A percentile compares a stretch with the other conserved stretches of the same genome.
These are phyloP conservation scores for Naematelia aurantialba DNA, from an alignment of 768 basidiomycete genomes.

Conservation along the genomic window DNA sequence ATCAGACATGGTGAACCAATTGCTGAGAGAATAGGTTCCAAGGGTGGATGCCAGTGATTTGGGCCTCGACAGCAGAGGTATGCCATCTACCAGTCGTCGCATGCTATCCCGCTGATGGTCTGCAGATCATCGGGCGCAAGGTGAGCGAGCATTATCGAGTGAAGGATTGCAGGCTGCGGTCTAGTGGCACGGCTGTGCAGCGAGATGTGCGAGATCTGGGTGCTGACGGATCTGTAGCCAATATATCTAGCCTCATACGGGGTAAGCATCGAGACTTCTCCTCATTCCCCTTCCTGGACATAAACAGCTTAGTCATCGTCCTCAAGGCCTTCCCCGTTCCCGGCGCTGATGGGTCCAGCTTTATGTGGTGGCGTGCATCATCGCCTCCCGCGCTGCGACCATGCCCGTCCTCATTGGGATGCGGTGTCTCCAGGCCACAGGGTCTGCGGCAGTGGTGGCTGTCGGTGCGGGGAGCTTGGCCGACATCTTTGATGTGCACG, in stretches of 20 bases:
- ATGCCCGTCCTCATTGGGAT: slow-evolving; percentile 48
- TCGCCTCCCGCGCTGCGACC: slow-evolving; percentile 39
- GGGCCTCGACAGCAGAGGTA: slow-evolving; percentile 43
- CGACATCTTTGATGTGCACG: slow-evolving; percentile 50
- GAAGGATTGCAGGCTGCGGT: too few species aligned
- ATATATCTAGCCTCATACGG: slow-evolving; percentile 47
- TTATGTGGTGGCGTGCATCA: slow-evolving; percentile 44
- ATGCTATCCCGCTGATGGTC: slow-evolving; percentile 16
- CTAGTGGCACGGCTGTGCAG: too few species aligned
- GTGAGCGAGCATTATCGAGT: slow-evolving; percentile 17
- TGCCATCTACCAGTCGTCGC: slow-evolving; percentile 2
- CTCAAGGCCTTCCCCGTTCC: not conserved
- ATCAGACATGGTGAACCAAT: not conserved
- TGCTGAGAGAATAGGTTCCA: slow-evolving; percentile 21
- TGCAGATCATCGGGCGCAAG: slow-evolving; percentile 40
- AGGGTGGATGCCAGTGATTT: slow-evolving; percentile 40
- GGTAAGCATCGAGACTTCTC: slow-evolving; percentile 21
- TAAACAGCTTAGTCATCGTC: too few species aligned
- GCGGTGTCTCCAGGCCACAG: slow-evolving; percentile 46
- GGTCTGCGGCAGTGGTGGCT: slow-evolving; percentile 43
- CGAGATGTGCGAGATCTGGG: too few species aligned
- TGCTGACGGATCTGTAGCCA: slow-evolving; percentile 10
- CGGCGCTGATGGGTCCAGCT: slow-evolving; percentile 19
- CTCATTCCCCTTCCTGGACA: not conserved
- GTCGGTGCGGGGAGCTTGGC: slow-evolving; percentile 49